Evolutionary conservation across 2,329 filamentous ascomycete species (phyloP).

Genomic region (Penicillium sp.): DNA sequence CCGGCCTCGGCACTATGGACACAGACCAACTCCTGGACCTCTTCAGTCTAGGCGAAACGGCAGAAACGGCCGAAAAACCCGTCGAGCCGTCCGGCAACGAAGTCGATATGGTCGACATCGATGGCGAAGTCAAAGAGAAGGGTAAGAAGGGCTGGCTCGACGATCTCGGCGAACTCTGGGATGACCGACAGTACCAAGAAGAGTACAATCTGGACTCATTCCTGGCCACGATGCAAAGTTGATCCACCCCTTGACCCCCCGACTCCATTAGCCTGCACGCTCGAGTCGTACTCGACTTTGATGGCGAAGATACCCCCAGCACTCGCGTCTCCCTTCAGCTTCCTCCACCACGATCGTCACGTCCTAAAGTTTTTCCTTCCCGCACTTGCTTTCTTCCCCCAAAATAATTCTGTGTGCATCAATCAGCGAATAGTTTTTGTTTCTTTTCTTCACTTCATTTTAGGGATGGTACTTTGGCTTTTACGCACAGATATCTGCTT

Average conservation of each 20-base stretch:
- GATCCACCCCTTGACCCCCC: conserved; percentile 22
- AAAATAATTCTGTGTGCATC: conserved; percentile 11
- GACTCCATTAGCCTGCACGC: not conserved
- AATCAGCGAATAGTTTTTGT: conserved; percentile 16
- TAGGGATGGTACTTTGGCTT: conserved; percentile 14
- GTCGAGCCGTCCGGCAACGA: conserved; percentile 62
- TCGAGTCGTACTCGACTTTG: not conserved
- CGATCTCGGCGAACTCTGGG: conserved; percentile 94
- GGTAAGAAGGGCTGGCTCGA: conserved; percentile 97
- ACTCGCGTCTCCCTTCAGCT: not conserved
- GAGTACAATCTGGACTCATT: conserved; percentile 97
- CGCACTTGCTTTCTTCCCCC: not conserved
- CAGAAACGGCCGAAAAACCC: conserved; percentile 63
- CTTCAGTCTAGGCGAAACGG: conserved; percentile 84
- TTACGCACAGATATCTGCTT: not conserved
- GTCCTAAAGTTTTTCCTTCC: conserved; percentile 16
- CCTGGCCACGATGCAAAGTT: conserved; percentile 84
- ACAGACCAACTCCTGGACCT: conserved; percentile 97
- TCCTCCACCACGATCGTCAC: conserved; percentile 17
- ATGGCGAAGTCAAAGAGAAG: conserved; percentile 89
- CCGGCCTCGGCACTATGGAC: conserved; percentile 92
- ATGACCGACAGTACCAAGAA: conserved; percentile 96
- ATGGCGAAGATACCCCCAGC: not conserved
- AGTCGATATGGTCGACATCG: conserved; percentile 85
- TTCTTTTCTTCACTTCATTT: conserved; percentile 4